Evolutionary conservation across 2,329 filamentous ascomycete genomes (phyloP).

Genomic region (Albophoma yamanashiensis): DNA sequence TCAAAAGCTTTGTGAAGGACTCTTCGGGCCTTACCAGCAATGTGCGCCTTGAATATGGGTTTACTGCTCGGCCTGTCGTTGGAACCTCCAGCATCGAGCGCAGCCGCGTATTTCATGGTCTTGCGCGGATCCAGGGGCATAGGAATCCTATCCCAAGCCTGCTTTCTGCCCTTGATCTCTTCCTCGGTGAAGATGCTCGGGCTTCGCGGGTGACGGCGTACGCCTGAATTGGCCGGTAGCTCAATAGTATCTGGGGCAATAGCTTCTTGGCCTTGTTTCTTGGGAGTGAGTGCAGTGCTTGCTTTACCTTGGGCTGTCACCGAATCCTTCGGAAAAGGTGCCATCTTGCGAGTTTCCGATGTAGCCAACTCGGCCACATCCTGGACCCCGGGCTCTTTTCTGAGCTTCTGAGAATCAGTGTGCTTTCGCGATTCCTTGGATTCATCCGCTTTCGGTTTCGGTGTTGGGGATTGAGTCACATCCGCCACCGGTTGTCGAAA

Average conservation of each 20-base stretch:
- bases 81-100: not conserved
- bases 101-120: not conserved
- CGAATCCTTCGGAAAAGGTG: not conserved
- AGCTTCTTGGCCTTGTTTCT: not conserved
- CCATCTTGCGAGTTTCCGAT: not conserved
- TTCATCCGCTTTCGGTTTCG: not conserved
- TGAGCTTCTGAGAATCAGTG: not conserved
- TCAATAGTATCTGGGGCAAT: not conserved
- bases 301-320: not conserved
- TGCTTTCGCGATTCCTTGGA: not conserved
- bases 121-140: slow-evolving; percentile 18
- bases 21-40: not conserved
- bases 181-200: slow-evolving; percentile 16
- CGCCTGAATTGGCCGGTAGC: not conserved
- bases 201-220: slow-evolving; percentile 3
- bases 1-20: no score
- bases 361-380: not conserved
- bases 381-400: no score
- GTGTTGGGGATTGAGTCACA: not conserved
- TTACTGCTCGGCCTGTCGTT: not conserved
- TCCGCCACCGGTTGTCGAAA: not conserved
- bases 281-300: not conserved
- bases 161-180: slow-evolving; percentile 18
- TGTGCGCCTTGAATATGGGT: not conserved
- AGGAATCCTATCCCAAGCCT: slow-evolving; percentile 22